These are phyloP conservation scores for Plantago major DNA, from an alignment of 257 asterid genomes.

Conservation along the genomic window DNA sequence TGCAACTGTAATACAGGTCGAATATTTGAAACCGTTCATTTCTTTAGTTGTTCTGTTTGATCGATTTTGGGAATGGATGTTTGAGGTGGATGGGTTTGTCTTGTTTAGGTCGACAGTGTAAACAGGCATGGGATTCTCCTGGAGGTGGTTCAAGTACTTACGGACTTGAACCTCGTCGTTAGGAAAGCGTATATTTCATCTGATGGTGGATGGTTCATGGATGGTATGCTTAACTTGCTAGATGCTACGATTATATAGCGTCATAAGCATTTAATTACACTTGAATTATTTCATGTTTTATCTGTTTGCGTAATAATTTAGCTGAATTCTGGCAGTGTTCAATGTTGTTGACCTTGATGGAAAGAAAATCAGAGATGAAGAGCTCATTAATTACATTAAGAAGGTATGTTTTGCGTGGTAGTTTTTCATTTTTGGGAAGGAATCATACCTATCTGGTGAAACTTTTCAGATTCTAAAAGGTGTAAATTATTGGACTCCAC, in stretches of 20 bases:
- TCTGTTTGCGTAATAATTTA: no score
- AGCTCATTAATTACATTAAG: slow-evolving; percentile 49
- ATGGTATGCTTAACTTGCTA: slow-evolving; percentile 38
- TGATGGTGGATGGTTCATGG: slow-evolving; percentile 90
- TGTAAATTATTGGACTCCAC: no score
- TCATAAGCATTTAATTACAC: no score
- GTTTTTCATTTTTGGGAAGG: background rate
- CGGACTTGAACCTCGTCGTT: slow-evolving; percentile 71
- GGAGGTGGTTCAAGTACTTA: slow-evolving; percentile 70
- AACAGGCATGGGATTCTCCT: slow-evolving; percentile 76
- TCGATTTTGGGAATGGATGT: slow-evolving; percentile 5
- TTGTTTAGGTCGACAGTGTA: slow-evolving; percentile 61
- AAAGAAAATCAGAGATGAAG: slow-evolving; percentile 53
- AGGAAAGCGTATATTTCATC: slow-evolving; percentile 78
- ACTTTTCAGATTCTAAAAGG: no score
- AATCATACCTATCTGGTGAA: background rate
- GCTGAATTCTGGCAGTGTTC: slow-evolving; percentile 43
- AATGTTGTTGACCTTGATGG: slow-evolving; percentile 58
- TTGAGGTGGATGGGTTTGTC: slow-evolving; percentile 9
- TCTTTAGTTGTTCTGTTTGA: background rate
- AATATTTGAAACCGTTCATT: background rate
- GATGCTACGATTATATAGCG: background rate
- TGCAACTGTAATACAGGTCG: slow-evolving; percentile 70
- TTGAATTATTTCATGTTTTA: no score
- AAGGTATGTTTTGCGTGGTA: slow-evolving; percentile 42